phyloP scores from a whole-genome alignment of 192 early-diverging fungal genomes.

The Backusella circina region DNA sequence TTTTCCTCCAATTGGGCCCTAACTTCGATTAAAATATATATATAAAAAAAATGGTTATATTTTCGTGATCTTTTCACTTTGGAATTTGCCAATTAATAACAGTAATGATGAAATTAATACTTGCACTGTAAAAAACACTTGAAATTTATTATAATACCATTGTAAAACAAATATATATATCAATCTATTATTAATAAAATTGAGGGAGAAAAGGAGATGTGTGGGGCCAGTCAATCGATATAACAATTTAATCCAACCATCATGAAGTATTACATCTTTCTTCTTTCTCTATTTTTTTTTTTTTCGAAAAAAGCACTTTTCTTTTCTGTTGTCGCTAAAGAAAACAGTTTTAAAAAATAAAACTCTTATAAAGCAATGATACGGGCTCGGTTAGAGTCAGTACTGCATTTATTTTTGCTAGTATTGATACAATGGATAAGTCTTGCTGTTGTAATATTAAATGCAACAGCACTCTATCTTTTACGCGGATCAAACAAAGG shows the following conservation, averaged over 20 bases:
- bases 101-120: not conserved
- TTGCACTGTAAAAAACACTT: not conserved
- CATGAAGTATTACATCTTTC: not conserved
- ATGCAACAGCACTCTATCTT: constrained; percentile 6
- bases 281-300: not conserved
- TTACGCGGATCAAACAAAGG: not conserved
- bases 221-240: not conserved
- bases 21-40: not conserved
- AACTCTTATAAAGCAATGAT: not conserved
- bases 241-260: not conserved
- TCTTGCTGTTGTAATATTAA: constrained; percentile 10
- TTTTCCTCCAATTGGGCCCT: not conserved
- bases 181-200: constrained; percentile 7
- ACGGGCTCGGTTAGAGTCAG: constrained; percentile 12
- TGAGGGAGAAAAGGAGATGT: not conserved
- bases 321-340: not conserved
- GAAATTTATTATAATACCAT: not conserved
- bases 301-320: not conserved
- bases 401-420: constrained; percentile 3
- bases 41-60: not conserved
- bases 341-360: not conserved
- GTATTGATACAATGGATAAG: constrained; percentile 12
- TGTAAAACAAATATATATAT: not conserved
- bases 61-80: not conserved
- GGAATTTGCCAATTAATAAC: not conserved